phyloP scores from a whole-genome alignment of 2,329 filamentous ascomycete species.

The Trichoderma sp. region DNA sequence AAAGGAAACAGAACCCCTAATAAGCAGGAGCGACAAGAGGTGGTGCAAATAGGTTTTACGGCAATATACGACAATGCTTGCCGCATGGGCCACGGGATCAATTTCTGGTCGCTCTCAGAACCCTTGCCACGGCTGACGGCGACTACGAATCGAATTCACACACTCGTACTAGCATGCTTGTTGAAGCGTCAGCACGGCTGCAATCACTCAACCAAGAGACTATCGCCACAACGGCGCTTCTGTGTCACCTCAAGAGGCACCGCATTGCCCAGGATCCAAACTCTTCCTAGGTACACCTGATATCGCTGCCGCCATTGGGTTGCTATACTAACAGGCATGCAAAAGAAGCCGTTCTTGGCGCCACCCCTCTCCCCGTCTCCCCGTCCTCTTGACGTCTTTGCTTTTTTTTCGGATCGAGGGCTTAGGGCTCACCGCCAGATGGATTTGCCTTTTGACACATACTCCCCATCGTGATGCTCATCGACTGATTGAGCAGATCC shows the following conservation, averaged over 20 bases:
- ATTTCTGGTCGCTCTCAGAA: neutral
- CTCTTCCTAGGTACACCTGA: neutral
- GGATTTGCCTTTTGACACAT: neutral
- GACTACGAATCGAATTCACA: neutral
- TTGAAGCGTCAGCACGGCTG: slow-evolving; percentile 13
- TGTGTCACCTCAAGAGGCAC: slow-evolving; percentile 9
- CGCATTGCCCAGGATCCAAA: neutral
- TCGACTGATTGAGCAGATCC: slow-evolving; percentile 25
- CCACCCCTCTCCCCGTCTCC: neutral
- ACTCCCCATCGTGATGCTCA: slow-evolving; percentile 21
- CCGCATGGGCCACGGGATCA: slow-evolving; percentile 13
- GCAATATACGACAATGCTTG: neutral
- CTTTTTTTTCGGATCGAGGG: neutral
- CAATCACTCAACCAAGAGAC: slow-evolving; percentile 7
- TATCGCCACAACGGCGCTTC: neutral
- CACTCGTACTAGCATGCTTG: neutral
- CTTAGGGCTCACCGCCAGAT: slow-evolving; percentile 26
- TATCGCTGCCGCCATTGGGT: slow-evolving; percentile 8
- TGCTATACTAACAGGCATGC: slow-evolving; percentile 1
- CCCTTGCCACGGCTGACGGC: slow-evolving; percentile 4
- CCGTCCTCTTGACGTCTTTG: neutral
- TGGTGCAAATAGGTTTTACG: neutral
- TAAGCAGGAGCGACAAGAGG: neutral
- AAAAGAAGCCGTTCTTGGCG: neutral
- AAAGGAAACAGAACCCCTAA: neutral